Conservation (phyloP, 495 filamentous ascomycete species). For the Stereocaulon alpinum region DNA sequence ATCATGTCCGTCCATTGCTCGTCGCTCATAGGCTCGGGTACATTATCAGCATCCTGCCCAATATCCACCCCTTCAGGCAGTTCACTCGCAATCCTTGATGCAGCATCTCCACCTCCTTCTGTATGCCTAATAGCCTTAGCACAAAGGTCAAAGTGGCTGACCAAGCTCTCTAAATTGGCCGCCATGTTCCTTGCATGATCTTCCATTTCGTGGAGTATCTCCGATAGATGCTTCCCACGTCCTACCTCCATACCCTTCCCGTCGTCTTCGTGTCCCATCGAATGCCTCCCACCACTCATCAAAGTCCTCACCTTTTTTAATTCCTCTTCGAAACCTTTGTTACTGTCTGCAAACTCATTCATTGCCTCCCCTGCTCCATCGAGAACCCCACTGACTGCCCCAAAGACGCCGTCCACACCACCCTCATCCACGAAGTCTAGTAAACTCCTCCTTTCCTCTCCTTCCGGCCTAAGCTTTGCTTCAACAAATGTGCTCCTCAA, state of each 20-base stretch:
- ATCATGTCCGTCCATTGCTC: constrained; percentile 77
- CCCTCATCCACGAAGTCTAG: constrained; percentile 86
- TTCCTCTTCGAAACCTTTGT: constrained; percentile 44
- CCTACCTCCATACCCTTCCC: constrained; percentile 31
- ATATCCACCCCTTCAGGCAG: constrained; percentile 52
- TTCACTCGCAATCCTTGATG: constrained; percentile 49
- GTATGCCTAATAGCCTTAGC: constrained; percentile 86
- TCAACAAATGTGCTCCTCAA: constrained; percentile 67
- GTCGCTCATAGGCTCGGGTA: constrained; percentile 59
- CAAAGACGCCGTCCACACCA: constrained; percentile 58
- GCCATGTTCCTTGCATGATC: constrained; percentile 78
- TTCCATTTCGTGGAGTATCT: constrained; percentile 62
- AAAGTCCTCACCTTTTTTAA: constrained; percentile 46
- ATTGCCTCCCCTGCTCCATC: constrained; percentile 46
- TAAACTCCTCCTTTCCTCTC: constrained; percentile 58
- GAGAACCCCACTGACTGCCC: constrained; percentile 58
- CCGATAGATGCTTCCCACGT: constrained; percentile 43
- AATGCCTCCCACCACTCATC: not conserved
- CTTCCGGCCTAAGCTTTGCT: constrained; percentile 55
- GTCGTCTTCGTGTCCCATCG: constrained; percentile 4
- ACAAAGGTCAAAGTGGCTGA: constrained; percentile 90
- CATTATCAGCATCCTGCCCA: constrained; percentile 42
- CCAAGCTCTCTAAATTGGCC: constrained; percentile 65
- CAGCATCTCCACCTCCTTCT: constrained; percentile 74
- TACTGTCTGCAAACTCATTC: constrained; percentile 39